Conservation (phyloP, 768 basidiomycete genomes). For the Favolaschia claudopus region DNA sequence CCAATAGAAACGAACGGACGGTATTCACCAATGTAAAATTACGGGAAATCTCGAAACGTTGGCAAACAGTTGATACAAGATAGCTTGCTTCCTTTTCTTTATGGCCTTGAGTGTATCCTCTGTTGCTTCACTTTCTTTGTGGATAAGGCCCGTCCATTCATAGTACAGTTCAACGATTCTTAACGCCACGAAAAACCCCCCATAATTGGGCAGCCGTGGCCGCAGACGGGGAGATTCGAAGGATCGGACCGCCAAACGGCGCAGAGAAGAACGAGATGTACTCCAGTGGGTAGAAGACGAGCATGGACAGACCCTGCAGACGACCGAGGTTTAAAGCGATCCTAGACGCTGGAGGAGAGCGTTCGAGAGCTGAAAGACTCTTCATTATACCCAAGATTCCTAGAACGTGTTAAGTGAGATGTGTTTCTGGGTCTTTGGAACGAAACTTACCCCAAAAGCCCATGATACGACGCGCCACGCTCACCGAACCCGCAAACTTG, state of each 20-base stretch:
- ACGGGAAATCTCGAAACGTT: constrained; percentile 25
- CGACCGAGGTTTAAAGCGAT: constrained; percentile 58
- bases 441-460: constrained; percentile 57
- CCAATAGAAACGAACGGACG: not conserved
- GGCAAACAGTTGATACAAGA: constrained; percentile 8
- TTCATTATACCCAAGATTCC: constrained; percentile 58
- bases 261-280: constrained; percentile 57
- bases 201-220: constrained; percentile 12
- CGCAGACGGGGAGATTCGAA: constrained; percentile 17
- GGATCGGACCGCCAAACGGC: constrained; percentile 25
- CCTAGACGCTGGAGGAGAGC: constrained; percentile 54
- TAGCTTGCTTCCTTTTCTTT: constrained; percentile 11
- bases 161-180: constrained; percentile 8
- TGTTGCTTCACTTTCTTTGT: not conserved
- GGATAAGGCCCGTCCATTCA: constrained; percentile 6
- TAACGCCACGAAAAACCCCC: constrained; percentile 16
- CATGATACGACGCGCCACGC: constrained; percentile 58
- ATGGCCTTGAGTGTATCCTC: not conserved
- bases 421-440: not conserved
- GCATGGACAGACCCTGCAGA: constrained; percentile 61
- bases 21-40: constrained; percentile 21
- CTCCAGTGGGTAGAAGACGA: constrained; percentile 61
- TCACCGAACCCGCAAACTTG: constrained; percentile 49
- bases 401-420: constrained; percentile 18
- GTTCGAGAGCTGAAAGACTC: constrained; percentile 59